Percentiles rank a stretch among this genome's conserved stretches.
These are phyloP conservation scores for Leucocoprinus sp. DNA, from an alignment of 768 basidiomycete species.

Conservation along the genomic window DNA sequence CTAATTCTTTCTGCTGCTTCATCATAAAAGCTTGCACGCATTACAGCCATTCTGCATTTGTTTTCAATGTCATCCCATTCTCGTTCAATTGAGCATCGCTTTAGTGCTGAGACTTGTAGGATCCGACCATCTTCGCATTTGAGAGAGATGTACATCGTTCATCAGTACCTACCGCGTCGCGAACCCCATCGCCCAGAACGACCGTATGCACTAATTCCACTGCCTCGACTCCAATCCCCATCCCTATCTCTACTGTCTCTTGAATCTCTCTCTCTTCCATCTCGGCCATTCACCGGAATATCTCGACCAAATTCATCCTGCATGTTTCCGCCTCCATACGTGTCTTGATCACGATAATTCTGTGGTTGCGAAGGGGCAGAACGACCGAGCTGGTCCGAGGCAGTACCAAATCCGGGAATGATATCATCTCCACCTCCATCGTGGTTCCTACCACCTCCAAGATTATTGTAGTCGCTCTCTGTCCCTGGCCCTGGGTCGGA, in stretches of 20 bases:
- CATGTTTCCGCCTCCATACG: background rate
- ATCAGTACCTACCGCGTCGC: conserved; percentile 5
- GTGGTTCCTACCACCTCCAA: background rate
- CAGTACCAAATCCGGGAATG: conserved; percentile 8
- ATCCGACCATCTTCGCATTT: background rate
- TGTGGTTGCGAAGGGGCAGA: conserved; percentile 1
- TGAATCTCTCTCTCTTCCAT: conserved; percentile 3
- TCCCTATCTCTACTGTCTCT: conserved; percentile 5
- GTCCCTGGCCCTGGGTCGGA: background rate
- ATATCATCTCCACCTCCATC: conserved; percentile 9
- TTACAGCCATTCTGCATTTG: no score
- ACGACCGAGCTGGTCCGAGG: conserved; percentile 4
- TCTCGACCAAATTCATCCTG: conserved; percentile 11
- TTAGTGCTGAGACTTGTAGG: no score
- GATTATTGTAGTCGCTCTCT: conserved; percentile 4
- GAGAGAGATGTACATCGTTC: no score
- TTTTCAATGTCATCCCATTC: no score
- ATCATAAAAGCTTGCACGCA: no score
- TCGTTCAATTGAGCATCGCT: background rate
- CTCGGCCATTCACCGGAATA: conserved; percentile 7
- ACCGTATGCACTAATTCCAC: conserved; percentile 7
- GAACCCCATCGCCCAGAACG: conserved; percentile 9
- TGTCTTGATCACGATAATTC: conserved; percentile 8
- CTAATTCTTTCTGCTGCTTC: no score
- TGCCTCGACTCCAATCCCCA: conserved; percentile 12